Evolutionary conservation across 2,329 filamentous ascomycete genomes (phyloP).

Genomic region (Arthroderma sp.): DNA sequence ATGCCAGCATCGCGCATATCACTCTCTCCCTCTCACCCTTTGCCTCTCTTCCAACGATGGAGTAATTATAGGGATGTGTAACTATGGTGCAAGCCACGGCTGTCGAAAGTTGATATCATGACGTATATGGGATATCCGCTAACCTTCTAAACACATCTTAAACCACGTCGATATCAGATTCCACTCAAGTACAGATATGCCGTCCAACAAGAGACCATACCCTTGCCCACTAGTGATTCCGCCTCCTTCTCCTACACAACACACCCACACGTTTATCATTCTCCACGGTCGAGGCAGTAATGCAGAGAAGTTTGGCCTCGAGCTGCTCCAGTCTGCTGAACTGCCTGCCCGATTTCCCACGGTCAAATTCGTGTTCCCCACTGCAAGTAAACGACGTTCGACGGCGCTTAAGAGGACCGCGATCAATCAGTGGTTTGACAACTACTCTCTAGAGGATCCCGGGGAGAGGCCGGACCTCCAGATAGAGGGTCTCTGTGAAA

Average conservation of each 20-base stretch:
- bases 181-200: background rate
- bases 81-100: too few relatives aligned
- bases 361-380: slow-evolving; percentile 42
- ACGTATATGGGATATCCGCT: too few relatives aligned
- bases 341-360: slow-evolving; percentile 16
- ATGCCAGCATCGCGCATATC: too few relatives aligned
- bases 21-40: too few relatives aligned
- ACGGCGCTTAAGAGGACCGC: slow-evolving; percentile 32
- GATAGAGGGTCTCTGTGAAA: slow-evolving; percentile 36
- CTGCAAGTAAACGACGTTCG: slow-evolving; percentile 36
- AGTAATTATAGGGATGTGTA: too few relatives aligned
- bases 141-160: too few relatives aligned
- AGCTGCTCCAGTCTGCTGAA: background rate
- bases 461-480: slow-evolving; percentile 34
- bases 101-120: too few relatives aligned
- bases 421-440: slow-evolving; percentile 44
- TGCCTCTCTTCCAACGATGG: too few relatives aligned
- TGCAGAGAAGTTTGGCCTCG: background rate
- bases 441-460: slow-evolving; percentile 33
- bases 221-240: background rate
- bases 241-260: slow-evolving; percentile 14
- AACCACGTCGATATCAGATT: too few relatives aligned
- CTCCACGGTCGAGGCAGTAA: slow-evolving; percentile 39
- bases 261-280: slow-evolving; percentile 38
- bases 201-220: background rate